Evolutionary conservation across 1,284 basidiomycete species (phyloP), one percentile per base, ranked within the genome.

Genomic region (Ustanciosporium gigantosporum): DNA sequence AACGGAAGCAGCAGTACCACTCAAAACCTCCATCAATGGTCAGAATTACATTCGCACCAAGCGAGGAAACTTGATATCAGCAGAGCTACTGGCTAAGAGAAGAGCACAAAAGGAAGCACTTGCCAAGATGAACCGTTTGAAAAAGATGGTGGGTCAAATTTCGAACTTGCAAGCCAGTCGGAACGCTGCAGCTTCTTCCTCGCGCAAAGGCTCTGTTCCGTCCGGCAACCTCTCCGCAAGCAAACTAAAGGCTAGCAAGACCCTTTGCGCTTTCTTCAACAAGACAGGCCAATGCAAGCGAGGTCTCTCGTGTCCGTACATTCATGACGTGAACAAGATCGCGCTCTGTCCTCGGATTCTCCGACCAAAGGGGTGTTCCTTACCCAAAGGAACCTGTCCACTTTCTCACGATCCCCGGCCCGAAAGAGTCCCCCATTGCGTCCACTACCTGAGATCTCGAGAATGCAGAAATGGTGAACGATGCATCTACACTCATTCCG

Each of bases 61-160:
- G 46, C 62, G 73, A 3, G 80, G 80, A 36, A 80, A 81, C 58
- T 68, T 81, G n/a, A 73, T 81, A 44, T 74, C 76, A 20, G 55
- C 62, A 16, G 62, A 61, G 5, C 57, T 73, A 15, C 66, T 76
- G 14, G 67, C 64, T n/a, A 67, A 69, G 38, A 56, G 69, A 4
- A 66, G 65, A 34, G 53, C 59, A 9, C 66, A 67, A 25, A 55
- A 58, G 15, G 61, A 61, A 17, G 48, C 49, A 17, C 29, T 37
- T 7, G 67, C 60, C 21, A 70, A 67, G 29, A 40, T 70, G 55
- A 41, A 52, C 17, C 61, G 66, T 15, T 48, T 74, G 25, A 59
- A 64, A 23, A 45, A 44, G 34, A 58, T 74, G 41, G 67, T 66
- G 4, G 49, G 52, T 3, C 56, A 68, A 31, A 56, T 73, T 14